A percentile compares a stretch with the other conserved stretches of the same genome.
These are phyloP conservation scores for Apiospora kogelbergensis DNA, from an alignment of 2,329 filamentous ascomycete species.

Conservation along the genomic window DNA sequence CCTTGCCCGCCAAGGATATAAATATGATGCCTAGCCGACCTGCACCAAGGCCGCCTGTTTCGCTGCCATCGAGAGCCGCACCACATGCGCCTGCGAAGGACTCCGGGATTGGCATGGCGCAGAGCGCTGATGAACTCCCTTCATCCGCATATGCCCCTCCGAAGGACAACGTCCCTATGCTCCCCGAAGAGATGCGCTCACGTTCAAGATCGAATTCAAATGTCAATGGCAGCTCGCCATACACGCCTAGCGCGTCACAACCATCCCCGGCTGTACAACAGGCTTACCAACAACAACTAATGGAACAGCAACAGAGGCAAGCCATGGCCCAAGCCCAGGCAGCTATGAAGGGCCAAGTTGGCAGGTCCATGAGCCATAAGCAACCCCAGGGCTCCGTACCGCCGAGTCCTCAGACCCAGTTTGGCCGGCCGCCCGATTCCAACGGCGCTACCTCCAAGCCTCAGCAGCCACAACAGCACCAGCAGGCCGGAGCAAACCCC, in stretches of 20 bases:
- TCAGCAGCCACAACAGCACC: slow-evolving; percentile 31
- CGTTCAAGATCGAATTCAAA: slow-evolving; percentile 69
- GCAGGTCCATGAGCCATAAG: slow-evolving; percentile 73
- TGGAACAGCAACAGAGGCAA: slow-evolving; percentile 85
- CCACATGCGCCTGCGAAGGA: slow-evolving; percentile 60
- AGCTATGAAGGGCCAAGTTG: slow-evolving; percentile 69
- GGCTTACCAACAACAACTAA: slow-evolving; percentile 61
- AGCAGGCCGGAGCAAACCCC: slow-evolving; percentile 34
- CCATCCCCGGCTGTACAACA: slow-evolving; percentile 41
- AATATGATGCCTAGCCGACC: slow-evolving; percentile 77
- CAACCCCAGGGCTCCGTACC: slow-evolving; percentile 52
- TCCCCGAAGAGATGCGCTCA: slow-evolving; percentile 67
- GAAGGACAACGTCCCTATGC: slow-evolving; percentile 59
- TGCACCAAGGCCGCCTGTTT: slow-evolving; percentile 81
- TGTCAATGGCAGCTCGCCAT: slow-evolving; percentile 54
- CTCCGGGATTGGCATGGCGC: slow-evolving; percentile 62
- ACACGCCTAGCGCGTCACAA: slow-evolving; percentile 46
- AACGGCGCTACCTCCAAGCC: slow-evolving; percentile 25
- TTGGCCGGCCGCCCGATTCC: slow-evolving; percentile 27
- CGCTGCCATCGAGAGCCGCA: slow-evolving; percentile 56
- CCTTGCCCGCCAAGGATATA: slow-evolving; percentile 49
- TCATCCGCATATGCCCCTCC: slow-evolving; percentile 44
- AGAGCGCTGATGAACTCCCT: slow-evolving; percentile 55
- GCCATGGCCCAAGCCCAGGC: slow-evolving; percentile 79
- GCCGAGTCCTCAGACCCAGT: slow-evolving; percentile 51